Evolutionary conservation across 768 basidiomycete genomes (phyloP), one percentile per base, ranked within the genome.

Genomic region (Auriscalpium microsporum): DNA sequence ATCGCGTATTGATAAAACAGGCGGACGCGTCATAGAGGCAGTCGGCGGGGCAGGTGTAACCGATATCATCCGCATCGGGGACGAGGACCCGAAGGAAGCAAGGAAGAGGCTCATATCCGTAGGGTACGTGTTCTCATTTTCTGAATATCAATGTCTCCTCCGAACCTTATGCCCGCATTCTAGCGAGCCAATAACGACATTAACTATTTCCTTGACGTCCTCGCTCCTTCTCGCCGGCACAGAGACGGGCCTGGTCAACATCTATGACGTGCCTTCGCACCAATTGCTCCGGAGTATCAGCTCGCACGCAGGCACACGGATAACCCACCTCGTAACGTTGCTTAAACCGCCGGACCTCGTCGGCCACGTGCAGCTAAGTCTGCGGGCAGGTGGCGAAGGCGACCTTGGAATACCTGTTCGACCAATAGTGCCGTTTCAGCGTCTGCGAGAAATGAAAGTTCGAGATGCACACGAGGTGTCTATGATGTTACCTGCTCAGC

Each of bases 201-300:
- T 97, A 13, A 69, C 84, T 5, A 81, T 95, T 48, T 96, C 95
- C 0, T 63, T 89, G 23, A 88, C 87, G 10, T 80, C 83, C 0
- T 79, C 90, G 2, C 76, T 87, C 45, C 80, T 99, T 10, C 70
- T 98, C n/a, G 82, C 83, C 35, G 94, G 95, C 19, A 94, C 92
- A 0, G 67, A 78, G 2, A 68, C 78, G 2, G 92, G 92, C 2
- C 66, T 81, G 11, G 79, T 97, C 50, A 79, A 90, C 55, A 68
- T 93, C 40, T 92, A 94, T 67, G 90, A 96, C 58, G 79, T 95
- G 34, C 82, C 90, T 2, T 95, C 95, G 0, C 90, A 94, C 64
- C 94, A 98, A 66, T 82, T 84, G 33, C 73, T 96, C 28, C 87
- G 94, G 47, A 86, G 87, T 28, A 83, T 97, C 60, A 78, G 81